Evolutionary conservation across 306 rosid species (phyloP).

Genomic region (Sphenostylis stenocarpa): DNA sequence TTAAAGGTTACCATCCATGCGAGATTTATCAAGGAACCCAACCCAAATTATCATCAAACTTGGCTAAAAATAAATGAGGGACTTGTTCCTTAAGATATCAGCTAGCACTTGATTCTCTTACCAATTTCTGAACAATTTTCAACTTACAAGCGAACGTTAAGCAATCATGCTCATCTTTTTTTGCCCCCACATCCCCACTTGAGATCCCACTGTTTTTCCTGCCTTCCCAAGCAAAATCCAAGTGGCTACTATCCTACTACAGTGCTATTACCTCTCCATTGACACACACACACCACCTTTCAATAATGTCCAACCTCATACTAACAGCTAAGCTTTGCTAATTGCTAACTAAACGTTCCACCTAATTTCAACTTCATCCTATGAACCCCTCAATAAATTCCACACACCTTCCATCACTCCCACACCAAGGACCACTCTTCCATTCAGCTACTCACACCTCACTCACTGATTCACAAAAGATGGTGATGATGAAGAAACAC

Average conservation of each 20-base stretch:
- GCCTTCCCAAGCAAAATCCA: conserved; percentile 68
- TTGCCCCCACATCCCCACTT: conserved; percentile 32
- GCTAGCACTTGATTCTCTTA: conserved; percentile 38
- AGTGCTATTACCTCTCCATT: neutral
- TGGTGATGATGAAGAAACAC: conserved; percentile 34
- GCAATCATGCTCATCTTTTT: conserved; percentile 40
- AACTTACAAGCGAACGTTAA: conserved; percentile 32
- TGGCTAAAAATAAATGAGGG: conserved; percentile 14
- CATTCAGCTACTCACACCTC: neutral
- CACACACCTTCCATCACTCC: conserved; percentile 37
- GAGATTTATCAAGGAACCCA: neutral
- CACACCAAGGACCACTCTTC: conserved; percentile 36
- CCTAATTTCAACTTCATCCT: conserved; percentile 20
- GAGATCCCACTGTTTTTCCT: conserved; percentile 47
- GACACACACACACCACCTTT: conserved; percentile 39
- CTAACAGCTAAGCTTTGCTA: conserved; percentile 29
- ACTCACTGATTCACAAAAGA: neutral
- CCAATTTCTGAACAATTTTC: conserved; percentile 30
- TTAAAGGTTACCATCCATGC: conserved; percentile 30
- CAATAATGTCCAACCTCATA: conserved; percentile 22
- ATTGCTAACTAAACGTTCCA: conserved; percentile 25
- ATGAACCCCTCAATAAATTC: conserved; percentile 45
- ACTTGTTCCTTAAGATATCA: conserved; percentile 46
- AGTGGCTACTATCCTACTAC: conserved; percentile 17
- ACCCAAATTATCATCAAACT: conserved; percentile 28